Evolutionary conservation across 495 filamentous ascomycete genomes (phyloP).

Genomic region (Neurospora hispaniola): DNA sequence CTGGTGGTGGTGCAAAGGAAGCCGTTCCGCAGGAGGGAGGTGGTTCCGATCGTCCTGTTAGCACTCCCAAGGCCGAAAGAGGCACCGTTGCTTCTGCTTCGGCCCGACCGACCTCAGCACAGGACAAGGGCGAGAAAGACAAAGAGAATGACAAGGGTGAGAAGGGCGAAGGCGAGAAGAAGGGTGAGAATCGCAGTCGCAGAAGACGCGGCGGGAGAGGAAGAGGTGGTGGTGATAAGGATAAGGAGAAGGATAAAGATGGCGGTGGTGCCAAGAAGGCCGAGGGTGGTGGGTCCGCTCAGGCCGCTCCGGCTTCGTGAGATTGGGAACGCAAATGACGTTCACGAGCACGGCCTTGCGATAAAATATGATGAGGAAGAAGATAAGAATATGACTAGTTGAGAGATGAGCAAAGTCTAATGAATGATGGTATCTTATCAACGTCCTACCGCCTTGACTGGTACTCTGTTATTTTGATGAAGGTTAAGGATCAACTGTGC

Average conservation of each 20-base stretch:
- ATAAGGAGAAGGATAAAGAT: constrained; percentile 5
- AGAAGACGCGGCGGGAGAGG: constrained; percentile 12
- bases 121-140: background rate
- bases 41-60: background rate
- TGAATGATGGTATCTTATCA: background rate
- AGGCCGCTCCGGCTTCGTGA: background rate
- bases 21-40: background rate
- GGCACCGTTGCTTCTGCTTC: background rate
- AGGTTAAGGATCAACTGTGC: background rate
- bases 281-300: background rate
- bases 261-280: constrained; percentile 4
- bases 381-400: background rate
- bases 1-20: background rate
- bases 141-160: background rate
- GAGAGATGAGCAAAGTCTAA: background rate
- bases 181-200: constrained; percentile 11
- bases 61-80: background rate
- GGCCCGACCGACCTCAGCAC: background rate
- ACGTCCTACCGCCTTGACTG: background rate
- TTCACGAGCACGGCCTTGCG: background rate
- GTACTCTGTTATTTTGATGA: background rate
- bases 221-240: constrained; percentile 6
- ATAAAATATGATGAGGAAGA: background rate
- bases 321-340: background rate
- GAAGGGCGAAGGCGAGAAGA: background rate